Evolutionary conservation across 176 grass and related monocot genomes (phyloP).

Genomic region (Tillandsia fasciculata): DNA sequence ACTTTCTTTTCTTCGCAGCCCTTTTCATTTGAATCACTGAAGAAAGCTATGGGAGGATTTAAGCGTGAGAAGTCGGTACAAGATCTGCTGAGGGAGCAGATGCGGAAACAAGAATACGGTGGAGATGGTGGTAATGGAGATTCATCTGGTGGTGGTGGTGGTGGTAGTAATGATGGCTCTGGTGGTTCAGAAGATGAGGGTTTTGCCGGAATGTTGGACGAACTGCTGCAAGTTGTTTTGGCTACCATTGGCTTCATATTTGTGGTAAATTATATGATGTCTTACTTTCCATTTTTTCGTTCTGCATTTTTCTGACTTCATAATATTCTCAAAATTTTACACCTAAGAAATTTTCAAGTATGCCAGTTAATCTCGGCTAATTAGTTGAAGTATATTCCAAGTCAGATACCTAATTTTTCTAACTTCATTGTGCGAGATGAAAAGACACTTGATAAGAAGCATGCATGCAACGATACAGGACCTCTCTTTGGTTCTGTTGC

Average conservation of each 20-base stretch:
- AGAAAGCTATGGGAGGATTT: background rate
- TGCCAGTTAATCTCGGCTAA: background rate
- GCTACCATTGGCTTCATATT: conserved; percentile 57
- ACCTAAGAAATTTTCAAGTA: background rate
- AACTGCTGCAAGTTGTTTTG: conserved; percentile 63
- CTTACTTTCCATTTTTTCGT: conserved; percentile 13
- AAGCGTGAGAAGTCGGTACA: background rate
- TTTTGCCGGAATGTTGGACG: conserved; percentile 65
- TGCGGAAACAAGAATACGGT: background rate
- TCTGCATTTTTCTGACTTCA: background rate
- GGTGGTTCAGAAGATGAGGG: conserved; percentile 41
- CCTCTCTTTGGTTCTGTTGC: too few species aligned
- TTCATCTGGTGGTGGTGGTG: conserved; percentile 14
- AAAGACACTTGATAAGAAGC: too few species aligned
- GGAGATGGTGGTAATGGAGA: background rate
- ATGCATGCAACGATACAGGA: too few species aligned
- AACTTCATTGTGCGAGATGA: too few species aligned
- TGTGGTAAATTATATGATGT: conserved; percentile 44
- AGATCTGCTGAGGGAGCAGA: background rate
- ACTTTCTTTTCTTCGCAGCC: background rate
- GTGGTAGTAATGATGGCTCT: conserved; percentile 27
- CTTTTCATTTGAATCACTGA: background rate
- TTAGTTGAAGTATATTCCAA: background rate
- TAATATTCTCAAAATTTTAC: conserved; percentile 5
- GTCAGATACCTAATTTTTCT: too few species aligned